Conservation (phyloP, 768 basidiomycete genomes). For the Lentinula detonsa region DNA sequence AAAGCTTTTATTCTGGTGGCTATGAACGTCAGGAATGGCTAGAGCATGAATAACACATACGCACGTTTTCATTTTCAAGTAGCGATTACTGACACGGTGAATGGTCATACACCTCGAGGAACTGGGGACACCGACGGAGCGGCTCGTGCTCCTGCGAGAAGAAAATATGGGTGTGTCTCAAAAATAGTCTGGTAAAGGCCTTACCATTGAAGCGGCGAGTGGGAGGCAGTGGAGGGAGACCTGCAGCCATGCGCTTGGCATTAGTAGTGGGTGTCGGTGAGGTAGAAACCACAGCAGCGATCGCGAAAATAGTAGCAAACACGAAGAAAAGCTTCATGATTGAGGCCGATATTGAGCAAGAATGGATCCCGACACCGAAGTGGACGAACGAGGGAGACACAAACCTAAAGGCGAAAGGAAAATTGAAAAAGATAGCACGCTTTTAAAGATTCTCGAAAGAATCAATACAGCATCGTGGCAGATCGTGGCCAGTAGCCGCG, state of each 20-base stretch:
- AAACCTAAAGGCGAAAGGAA: not conserved
- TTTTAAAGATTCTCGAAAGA: not conserved
- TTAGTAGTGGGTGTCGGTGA: not conserved
- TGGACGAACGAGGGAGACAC: not conserved
- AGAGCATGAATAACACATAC: not conserved
- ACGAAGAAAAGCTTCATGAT: not conserved
- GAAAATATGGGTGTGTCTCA: not conserved
- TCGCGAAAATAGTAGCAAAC: not conserved
- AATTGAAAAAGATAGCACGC: not conserved
- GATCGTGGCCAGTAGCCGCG: not conserved
- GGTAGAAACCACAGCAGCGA: not conserved
- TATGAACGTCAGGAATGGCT: not conserved
- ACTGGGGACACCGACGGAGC: not conserved
- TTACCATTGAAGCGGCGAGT: not conserved
- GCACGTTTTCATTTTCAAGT: not conserved
- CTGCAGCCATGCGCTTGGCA: conserved; percentile 5
- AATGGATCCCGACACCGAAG: not conserved
- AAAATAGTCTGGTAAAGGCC: not conserved
- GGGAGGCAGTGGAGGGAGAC: conserved; percentile 7
- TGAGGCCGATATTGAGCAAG: not conserved
- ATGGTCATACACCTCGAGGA: not conserved
- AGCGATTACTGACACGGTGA: not conserved
- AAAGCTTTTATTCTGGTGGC: not conserved
- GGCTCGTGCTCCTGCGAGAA: not conserved
- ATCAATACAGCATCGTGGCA: not conserved